These are phyloP conservation scores for Aspergillus flavus DNA, from an alignment of 2,329 filamentous ascomycete species.

Conservation along the genomic window DNA sequence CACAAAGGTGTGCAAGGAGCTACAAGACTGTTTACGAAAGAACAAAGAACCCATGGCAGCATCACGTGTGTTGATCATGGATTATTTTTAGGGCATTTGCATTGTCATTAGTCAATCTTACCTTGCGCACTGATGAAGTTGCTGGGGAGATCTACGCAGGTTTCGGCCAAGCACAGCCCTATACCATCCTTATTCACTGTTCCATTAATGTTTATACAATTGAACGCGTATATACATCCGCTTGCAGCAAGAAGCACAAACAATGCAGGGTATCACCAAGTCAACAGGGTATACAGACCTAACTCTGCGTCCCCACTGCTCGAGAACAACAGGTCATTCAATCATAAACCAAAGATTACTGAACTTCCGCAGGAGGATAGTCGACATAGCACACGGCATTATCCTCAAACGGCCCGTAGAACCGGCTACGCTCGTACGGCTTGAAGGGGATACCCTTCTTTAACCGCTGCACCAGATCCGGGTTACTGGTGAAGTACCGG, in stretches of 20 bases:
- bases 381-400: conserved; percentile 35
- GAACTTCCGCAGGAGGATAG: conserved; percentile 24
- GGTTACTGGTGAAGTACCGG: conserved; percentile 53
- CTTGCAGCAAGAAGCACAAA: not conserved
- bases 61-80: not conserved
- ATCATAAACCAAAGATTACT: not conserved
- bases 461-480: conserved; percentile 51
- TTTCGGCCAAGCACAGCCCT: not conserved
- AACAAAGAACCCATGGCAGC: not conserved
- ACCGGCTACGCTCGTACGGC: conserved; percentile 48
- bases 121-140: not conserved
- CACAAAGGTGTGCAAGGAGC: not conserved
- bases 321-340: not conserved
- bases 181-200: not conserved
- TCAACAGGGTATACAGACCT: not conserved
- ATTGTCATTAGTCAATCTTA: not conserved
- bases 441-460: conserved; percentile 44
- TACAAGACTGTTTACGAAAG: not conserved
- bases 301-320: not conserved
- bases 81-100: not conserved
- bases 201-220: not conserved
- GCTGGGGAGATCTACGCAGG: not conserved
- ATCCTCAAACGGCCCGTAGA: conserved; percentile 47
- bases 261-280: not conserved
- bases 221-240: not conserved